phyloP scores from a whole-genome alignment of 169 alveolate species.

The Cryptosporidium canis region DNA sequence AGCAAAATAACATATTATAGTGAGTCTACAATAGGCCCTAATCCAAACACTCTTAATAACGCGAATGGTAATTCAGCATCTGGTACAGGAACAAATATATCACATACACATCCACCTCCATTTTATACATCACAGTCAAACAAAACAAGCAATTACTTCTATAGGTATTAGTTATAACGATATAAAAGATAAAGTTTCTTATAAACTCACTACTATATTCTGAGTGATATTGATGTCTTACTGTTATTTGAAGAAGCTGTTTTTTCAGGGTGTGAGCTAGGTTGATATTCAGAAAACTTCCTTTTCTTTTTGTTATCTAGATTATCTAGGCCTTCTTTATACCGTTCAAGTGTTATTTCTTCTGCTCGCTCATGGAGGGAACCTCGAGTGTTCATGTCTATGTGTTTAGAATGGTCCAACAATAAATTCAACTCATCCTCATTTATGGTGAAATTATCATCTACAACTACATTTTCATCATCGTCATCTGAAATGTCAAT shows the following conservation, averaged over 20 bases:
- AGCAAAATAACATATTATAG: conserved; percentile 21
- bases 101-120: conserved; percentile 39
- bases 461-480: conserved; percentile 10
- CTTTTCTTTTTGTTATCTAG: conserved; percentile 18
- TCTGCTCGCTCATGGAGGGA: background rate
- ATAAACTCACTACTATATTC: conserved; percentile 7
- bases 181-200: background rate
- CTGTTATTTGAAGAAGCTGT: background rate
- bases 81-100: background rate
- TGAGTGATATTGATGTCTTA: conserved; percentile 54
- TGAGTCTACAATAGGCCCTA: background rate
- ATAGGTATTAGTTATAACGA: conserved; percentile 9
- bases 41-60: background rate
- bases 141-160: conserved; percentile 11
- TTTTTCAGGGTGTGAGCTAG: background rate
- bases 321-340: background rate
- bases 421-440: conserved; percentile 23
- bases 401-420: background rate
- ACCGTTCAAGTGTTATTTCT: background rate
- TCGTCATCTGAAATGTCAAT: conserved; percentile 58
- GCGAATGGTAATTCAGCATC: background rate
- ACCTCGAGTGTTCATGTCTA: background rate
- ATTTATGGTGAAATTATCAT: background rate
- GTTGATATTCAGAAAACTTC: background rate
- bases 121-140: conserved; percentile 16